Evolutionary conservation across 305 asterid species (phyloP).

Genomic region (Fraxinus greggii): DNA sequence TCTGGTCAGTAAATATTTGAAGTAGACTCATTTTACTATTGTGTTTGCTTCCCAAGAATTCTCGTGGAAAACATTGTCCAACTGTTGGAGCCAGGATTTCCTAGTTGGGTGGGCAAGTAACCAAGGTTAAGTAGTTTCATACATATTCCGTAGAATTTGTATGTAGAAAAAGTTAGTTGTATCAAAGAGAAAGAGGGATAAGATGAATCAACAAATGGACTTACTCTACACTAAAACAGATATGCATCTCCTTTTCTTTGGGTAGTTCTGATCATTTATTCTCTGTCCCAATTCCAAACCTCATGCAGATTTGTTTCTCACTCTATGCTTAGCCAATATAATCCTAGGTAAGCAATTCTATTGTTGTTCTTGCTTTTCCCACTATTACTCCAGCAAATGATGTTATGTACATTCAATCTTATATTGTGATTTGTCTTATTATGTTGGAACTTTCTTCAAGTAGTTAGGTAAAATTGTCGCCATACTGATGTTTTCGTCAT

Average conservation of each 20-base stretch:
- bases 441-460: neutral
- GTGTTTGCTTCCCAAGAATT: constrained; percentile 3
- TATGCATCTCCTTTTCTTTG: neutral
- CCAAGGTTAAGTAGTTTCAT: neutral
- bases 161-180: neutral
- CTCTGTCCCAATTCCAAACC: neutral
- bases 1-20: constrained; percentile 6
- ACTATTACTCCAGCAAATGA: neutral
- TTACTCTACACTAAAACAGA: neutral
- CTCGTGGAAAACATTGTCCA: neutral
- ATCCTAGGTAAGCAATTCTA: neutral
- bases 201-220: neutral
- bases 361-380: neutral
- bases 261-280: neutral
- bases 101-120: constrained; percentile 5
- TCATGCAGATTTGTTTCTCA: neutral
- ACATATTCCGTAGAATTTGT: neutral
- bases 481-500: neutral
- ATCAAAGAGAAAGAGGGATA: constrained; percentile 2
- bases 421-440: neutral
- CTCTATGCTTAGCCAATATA: neutral
- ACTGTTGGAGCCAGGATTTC: neutral
- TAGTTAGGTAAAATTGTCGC: neutral
- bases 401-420: neutral
- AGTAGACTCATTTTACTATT: neutral